phyloP scores from a whole-genome alignment of 148 eudicot genomes.

The Persicaria maculosa region DNA sequence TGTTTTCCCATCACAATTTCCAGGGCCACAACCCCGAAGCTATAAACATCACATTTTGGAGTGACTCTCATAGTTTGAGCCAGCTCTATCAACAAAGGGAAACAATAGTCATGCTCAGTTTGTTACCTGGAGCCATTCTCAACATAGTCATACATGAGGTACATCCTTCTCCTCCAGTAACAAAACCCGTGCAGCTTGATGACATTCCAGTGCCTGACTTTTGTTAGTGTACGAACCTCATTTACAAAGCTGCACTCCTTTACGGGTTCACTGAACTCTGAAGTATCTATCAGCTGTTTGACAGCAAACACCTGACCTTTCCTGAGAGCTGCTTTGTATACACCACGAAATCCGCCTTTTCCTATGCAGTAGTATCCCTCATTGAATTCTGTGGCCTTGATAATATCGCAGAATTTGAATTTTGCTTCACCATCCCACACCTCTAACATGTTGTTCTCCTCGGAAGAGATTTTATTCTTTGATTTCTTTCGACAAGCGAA shows the following conservation, averaged over 20 bases:
- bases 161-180: neutral
- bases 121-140: conserved; percentile 27
- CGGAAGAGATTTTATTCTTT: conserved; percentile 19
- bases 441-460: conserved; percentile 22
- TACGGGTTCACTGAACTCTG: no score
- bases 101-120: neutral
- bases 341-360: no score
- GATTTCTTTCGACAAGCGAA: conserved; percentile 13
- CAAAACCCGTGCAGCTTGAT: conserved; percentile 15
- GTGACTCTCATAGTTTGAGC: conserved; percentile 32
- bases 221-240: conserved; percentile 20
- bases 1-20: conserved; percentile 71
- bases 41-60: conserved; percentile 67
- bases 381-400: conserved; percentile 16
- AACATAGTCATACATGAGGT: no score
- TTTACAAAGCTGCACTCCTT: neutral
- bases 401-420: conserved; percentile 14
- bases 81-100: conserved; percentile 28
- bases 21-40: conserved; percentile 67
- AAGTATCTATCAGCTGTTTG: no score
- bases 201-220: conserved; percentile 11
- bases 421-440: conserved; percentile 65
- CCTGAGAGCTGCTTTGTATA: no score
- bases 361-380: no score
- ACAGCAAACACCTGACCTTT: no score